phyloP scores from a whole-genome alignment of 805 yeast species.

The Candida boidinii region DNA sequence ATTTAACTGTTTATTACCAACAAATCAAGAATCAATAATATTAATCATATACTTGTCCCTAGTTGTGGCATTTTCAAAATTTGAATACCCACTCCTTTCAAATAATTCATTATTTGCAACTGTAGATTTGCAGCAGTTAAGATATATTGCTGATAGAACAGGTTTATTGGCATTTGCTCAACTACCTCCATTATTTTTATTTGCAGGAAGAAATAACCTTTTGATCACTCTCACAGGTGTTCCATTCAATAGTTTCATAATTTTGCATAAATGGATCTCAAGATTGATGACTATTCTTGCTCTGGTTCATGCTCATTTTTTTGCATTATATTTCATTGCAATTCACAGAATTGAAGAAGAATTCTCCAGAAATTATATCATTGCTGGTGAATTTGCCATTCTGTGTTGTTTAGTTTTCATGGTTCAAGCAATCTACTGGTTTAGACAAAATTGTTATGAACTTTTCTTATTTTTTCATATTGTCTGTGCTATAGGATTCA shows the following conservation, averaged over 20 bases:
- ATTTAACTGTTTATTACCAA: conserved; percentile 18
- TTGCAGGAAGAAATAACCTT: conserved; percentile 52
- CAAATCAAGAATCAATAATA: conserved; percentile 16
- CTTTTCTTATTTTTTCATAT: conserved; percentile 34
- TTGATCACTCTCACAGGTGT: conserved; percentile 45
- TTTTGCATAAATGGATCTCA: conserved; percentile 38
- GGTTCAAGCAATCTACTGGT: conserved; percentile 35
- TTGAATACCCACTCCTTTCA: conserved; percentile 9
- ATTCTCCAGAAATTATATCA: conserved; percentile 3
- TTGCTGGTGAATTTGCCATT: conserved; percentile 24
- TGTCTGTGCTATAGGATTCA: conserved; percentile 32
- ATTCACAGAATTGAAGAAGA: conserved; percentile 3
- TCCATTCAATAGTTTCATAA: conserved; percentile 32
- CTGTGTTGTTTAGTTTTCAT: conserved; percentile 31
- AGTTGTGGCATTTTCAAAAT: conserved; percentile 3
- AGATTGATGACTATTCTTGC: conserved; percentile 19
- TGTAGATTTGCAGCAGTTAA: conserved; percentile 16
- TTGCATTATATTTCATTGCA: conserved; percentile 21
- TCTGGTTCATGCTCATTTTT: conserved; percentile 20
- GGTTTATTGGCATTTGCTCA: conserved; percentile 37
- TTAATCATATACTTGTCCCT: conserved; percentile 9
- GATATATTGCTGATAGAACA: conserved; percentile 48
- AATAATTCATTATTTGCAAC: conserved; percentile 11
- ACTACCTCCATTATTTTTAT: conserved; percentile 40
- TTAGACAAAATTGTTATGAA: conserved; percentile 42